A percentile compares a stretch with the other conserved stretches of the same genome.
Conservation (phyloP, 768 basidiomycete genomes). For the Hypholoma fasciculare region DNA sequence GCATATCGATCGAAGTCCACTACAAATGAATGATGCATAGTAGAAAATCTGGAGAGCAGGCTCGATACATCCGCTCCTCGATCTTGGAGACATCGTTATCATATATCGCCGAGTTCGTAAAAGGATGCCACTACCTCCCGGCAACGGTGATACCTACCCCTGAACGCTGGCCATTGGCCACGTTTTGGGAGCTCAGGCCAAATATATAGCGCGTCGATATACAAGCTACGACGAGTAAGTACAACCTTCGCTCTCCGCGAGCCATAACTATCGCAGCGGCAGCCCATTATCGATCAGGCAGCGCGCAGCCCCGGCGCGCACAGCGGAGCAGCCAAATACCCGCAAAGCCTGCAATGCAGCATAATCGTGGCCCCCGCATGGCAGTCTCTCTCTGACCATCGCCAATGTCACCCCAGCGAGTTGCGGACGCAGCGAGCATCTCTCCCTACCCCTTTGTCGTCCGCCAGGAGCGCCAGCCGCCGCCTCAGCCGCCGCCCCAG, state of each 20-base stretch:
- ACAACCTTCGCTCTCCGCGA: no score
- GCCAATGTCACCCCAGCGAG: conserved; percentile 44
- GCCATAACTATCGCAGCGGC: no score
- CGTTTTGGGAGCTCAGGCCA: neutral
- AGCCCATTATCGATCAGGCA: no score
- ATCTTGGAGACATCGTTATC: neutral
- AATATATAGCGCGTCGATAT: no score
- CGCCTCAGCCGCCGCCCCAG: conserved; percentile 28
- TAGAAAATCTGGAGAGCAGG: neutral
- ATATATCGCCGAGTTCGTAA: neutral
- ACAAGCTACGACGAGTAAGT: no score
- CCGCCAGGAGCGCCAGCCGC: conserved; percentile 32
- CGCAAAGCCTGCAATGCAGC: conserved; percentile 36
- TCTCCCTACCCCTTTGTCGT: conserved; percentile 61
- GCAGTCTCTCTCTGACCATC: conserved; percentile 37
- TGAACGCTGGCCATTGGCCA: neutral
- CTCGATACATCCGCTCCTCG: neutral
- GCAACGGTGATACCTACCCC: neutral
- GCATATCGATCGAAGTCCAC: no score
- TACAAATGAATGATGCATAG: no score
- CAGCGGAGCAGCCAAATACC: conserved; percentile 29
- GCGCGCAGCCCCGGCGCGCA: neutral
- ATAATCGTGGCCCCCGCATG: conserved; percentile 41
- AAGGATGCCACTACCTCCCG: neutral
- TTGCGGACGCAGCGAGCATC: conserved; percentile 50